phyloP scores from a whole-genome alignment of 352 stramenopile genomes.

The Globisporangium orthogonon region DNA sequence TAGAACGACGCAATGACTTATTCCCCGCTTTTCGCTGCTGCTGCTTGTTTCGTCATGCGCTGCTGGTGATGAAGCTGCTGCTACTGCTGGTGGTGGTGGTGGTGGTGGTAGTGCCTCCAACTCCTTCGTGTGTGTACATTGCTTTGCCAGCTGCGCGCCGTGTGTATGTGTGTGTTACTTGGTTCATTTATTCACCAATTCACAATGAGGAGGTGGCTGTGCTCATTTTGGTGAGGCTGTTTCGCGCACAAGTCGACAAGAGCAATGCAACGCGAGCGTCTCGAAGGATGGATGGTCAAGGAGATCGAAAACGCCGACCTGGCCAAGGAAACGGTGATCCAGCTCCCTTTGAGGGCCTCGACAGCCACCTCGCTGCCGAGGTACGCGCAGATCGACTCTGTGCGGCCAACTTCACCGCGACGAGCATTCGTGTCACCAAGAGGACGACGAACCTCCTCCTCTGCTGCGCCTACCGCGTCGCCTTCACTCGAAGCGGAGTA shows the following conservation, averaged over 20 bases:
- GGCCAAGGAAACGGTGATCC: conserved; percentile 57
- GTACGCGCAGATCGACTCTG: background rate
- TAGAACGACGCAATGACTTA: background rate
- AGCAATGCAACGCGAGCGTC: conserved; percentile 52
- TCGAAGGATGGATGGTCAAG: conserved; percentile 75
- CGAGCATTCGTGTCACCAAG: conserved; percentile 5
- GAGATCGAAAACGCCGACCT: conserved; percentile 65
- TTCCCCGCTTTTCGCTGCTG: background rate
- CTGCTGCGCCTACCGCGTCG: background rate
- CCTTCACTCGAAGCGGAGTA: too few species aligned
- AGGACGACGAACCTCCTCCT: background rate
- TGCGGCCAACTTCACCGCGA: conserved; percentile 10
- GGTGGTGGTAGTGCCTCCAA: too few species aligned
- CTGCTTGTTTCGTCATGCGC: background rate
- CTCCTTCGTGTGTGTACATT: too few species aligned
- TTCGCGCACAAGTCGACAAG: background rate
- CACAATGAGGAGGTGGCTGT: too few species aligned
- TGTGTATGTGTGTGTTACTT: too few species aligned
- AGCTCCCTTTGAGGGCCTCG: conserved; percentile 25
- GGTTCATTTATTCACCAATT: too few species aligned
- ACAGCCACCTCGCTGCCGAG: background rate
- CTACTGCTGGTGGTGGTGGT: background rate
- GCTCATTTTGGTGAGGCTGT: too few species aligned
- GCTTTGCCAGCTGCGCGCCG: too few species aligned
- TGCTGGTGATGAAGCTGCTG: background rate